phyloP scores from a whole-genome alignment of 2,329 filamentous ascomycete genomes.

The Aspergillus sp. region DNA sequence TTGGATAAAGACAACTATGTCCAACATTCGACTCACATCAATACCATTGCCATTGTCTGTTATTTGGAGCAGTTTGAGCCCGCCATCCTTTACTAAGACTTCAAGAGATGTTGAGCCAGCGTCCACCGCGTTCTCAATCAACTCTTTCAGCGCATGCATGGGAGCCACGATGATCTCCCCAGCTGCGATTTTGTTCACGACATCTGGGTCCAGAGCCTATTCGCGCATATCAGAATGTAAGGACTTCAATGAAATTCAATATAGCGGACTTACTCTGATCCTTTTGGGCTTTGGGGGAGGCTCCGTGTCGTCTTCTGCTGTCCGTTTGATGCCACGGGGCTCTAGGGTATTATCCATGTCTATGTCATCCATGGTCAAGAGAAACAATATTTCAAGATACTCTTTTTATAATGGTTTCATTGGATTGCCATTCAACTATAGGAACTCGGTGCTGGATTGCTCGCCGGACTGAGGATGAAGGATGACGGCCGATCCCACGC shows the following conservation, averaged over 20 bases:
- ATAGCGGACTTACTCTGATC: slow-evolving; percentile 30
- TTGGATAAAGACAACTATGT: neutral
- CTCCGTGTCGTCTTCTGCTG: slow-evolving; percentile 37
- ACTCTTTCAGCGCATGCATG: slow-evolving; percentile 88
- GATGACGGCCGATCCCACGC: neutral
- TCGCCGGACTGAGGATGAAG: neutral
- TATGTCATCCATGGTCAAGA: slow-evolving; percentile 31
- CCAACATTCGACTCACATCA: slow-evolving; percentile 51
- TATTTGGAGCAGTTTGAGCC: slow-evolving; percentile 89
- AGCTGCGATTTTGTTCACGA: slow-evolving; percentile 97
- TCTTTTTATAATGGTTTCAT: too few species aligned
- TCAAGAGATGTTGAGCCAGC: slow-evolving; percentile 90
- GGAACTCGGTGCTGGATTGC: slow-evolving; percentile 24
- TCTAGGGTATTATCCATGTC: slow-evolving; percentile 31
- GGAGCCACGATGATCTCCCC: slow-evolving; percentile 98
- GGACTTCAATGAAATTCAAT: neutral
- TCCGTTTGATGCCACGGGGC: slow-evolving; percentile 41
- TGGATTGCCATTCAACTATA: too few species aligned
- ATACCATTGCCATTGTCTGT: slow-evolving; percentile 97
- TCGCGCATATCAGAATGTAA: slow-evolving; percentile 2
- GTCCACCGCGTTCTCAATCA: slow-evolving; percentile 95
- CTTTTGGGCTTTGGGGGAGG: slow-evolving; percentile 39
- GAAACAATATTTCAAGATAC: too few species aligned
- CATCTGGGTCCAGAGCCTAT: slow-evolving; percentile 78
- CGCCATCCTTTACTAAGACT: slow-evolving; percentile 87